Percentiles rank a stretch among this genome's conserved stretches.
Conservation (phyloP, 2,329 filamentous ascomycete genomes). For the Alternaria postmessia region DNA sequence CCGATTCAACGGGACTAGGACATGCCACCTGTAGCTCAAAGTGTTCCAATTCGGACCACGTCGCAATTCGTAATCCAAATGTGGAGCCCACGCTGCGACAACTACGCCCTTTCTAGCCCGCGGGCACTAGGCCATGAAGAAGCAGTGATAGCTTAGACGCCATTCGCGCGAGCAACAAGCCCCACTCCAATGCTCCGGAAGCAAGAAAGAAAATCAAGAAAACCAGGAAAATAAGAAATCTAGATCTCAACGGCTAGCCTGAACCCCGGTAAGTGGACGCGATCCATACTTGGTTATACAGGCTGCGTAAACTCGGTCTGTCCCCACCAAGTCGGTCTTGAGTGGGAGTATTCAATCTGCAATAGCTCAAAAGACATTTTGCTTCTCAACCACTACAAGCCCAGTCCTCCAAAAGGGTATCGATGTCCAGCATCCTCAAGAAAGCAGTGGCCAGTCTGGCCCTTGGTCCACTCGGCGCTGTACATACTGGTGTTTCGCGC, state of each 20-base stretch:
- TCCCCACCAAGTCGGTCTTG: too few relatives aligned
- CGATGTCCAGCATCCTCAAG: constrained; percentile 2
- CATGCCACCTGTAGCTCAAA: not conserved
- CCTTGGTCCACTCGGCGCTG: not conserved
- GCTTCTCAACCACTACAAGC: not conserved
- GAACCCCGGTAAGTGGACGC: not conserved
- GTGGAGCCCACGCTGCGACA: not conserved
- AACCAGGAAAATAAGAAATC: not conserved
- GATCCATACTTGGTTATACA: not conserved
- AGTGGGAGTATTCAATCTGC: not conserved
- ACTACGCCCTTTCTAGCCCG: not conserved
- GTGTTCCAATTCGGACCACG: constrained; percentile 4
- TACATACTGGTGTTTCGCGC: not conserved
- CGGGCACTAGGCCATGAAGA: not conserved
- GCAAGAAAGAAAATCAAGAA: not conserved
- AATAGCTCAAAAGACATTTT: not conserved
- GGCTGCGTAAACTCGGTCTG: not conserved
- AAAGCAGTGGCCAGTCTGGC: constrained; percentile 1
- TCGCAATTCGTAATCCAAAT: not conserved
- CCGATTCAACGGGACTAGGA: not conserved
- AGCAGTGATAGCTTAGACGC: not conserved
- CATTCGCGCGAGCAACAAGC: not conserved
- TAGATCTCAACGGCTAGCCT: not conserved
- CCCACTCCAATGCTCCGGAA: not conserved
- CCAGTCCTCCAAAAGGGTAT: constrained; percentile 1